Evolutionary conservation across 352 stramenopile species (phyloP), one percentile per base, ranked within the genome.

Genomic region (Blastocystis sp.): DNA sequence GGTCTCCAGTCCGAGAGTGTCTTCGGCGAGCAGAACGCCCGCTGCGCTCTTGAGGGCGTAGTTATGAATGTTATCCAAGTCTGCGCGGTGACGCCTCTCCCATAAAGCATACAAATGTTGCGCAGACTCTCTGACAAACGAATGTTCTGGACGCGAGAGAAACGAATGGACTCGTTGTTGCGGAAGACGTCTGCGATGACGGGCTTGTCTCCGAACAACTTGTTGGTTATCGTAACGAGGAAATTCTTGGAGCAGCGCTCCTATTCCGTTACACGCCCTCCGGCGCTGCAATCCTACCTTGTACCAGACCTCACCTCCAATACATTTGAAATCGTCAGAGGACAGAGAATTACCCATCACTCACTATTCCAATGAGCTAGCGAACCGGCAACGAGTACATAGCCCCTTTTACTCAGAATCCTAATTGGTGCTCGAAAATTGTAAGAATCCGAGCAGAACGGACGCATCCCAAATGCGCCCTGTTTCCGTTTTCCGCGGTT

Each of bases 281-380:
- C 21, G 19, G 10, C 10, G 3, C 12, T 10, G 26, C 10, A 31
- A n/a, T 55, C 31, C 35, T 82, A 82, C 74, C 61, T 63, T 82
- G 74, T 82, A 82, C 74, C 74, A 82, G 26, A 31, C 26, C 70
- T 82, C 74, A 55, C 74, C 74, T 66, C 74, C 74, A 82, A 82
- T 82, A 82, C 74, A 82, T 39, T 82, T 82, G 74, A 82, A 82
- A 82, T 82, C 74, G 70, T 82, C 74, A 55, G 74, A 70, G 61
- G 74, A 70, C n/a, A 82, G 45, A 63, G 74, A 70, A 82, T 82
- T 82, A 70, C 74, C 74, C 74, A 82, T 82, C 12, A 77, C 10
- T n/a, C 24, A 55, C 45, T 77, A 33, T n/a, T 26, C 10, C 24
- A 77, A n/a, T 60, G 24, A 37, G 45, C 45, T 19, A 55, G 16